These are phyloP conservation scores for Leptographium lundbergii DNA, from an alignment of 2,329 filamentous ascomycete species.

Conservation along the genomic window DNA sequence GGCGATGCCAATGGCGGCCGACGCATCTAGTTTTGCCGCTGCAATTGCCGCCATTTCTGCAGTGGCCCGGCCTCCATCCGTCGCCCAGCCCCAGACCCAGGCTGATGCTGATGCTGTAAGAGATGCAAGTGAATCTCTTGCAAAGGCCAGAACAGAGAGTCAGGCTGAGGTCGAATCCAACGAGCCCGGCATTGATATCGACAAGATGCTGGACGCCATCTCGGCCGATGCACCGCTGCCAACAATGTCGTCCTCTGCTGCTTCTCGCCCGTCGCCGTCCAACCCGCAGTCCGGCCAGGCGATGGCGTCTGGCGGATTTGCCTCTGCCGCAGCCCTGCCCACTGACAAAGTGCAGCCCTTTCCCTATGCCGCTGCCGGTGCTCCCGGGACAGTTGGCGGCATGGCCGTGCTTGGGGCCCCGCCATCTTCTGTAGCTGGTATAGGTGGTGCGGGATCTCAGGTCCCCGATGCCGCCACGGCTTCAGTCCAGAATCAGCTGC, in stretches of 20 bases:
- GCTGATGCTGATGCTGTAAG: not conserved
- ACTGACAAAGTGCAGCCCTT: not conserved
- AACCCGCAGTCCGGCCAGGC: not conserved
- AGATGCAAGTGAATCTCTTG: not conserved
- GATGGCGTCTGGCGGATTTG: constrained; percentile 6
- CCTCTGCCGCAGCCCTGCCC: constrained; percentile 2
- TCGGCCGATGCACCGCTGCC: constrained; percentile 15
- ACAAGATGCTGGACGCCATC: constrained; percentile 24
- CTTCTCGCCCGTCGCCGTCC: not conserved
- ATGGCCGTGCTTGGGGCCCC: not conserved
- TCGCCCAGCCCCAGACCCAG: not conserved
- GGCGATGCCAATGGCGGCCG: not conserved
- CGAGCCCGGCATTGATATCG: constrained; percentile 17
- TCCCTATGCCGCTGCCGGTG: constrained; percentile 4
- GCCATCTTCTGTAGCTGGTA: not conserved
- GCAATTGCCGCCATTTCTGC: not conserved
- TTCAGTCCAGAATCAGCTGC: not conserved
- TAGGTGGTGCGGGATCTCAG: not conserved
- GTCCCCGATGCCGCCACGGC: not conserved
- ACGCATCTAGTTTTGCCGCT: not conserved
- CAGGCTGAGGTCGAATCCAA: constrained; percentile 5
- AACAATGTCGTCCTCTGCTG: constrained; percentile 8
- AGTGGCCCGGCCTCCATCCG: not conserved
- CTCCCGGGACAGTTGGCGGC: constrained; percentile 2
- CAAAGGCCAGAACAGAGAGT: not conserved